A percentile compares a stretch with the other conserved stretches of the same genome.
Conservation (phyloP, 257 asterid genomes). For the Penstemon newberryi region DNA sequence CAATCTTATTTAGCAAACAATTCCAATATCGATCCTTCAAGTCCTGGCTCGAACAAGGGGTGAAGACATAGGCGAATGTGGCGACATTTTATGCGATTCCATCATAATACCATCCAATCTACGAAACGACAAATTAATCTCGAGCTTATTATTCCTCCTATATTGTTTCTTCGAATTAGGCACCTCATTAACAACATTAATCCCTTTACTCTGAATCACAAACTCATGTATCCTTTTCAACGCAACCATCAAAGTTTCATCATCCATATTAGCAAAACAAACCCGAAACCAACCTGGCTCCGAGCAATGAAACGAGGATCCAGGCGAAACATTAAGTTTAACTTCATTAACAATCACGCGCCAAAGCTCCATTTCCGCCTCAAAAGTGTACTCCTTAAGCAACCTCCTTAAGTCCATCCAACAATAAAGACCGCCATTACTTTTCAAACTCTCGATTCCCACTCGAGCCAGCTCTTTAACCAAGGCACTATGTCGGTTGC, state of each 20-base stretch:
- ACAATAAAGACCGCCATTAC: conserved; percentile 59
- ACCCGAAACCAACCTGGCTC: conserved; percentile 77
- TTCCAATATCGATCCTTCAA: conserved; percentile 17
- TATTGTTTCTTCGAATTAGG: conserved; percentile 39
- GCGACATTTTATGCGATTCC: conserved; percentile 47
- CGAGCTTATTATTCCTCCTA: conserved; percentile 48
- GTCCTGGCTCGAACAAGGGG: conserved; percentile 77
- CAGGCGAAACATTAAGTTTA: conserved; percentile 64
- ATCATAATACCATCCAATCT: conserved; percentile 54
- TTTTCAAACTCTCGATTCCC: conserved; percentile 44
- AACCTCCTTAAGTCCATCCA: conserved; percentile 67
- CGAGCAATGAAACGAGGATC: conserved; percentile 63
- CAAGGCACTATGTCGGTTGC: conserved; percentile 40
- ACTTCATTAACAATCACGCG: conserved; percentile 50
- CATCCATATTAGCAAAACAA: conserved; percentile 64
- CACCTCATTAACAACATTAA: conserved; percentile 11
- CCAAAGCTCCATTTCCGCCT: conserved; percentile 64
- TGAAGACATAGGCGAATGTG: conserved; percentile 82
- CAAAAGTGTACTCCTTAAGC: conserved; percentile 38
- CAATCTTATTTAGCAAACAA: conserved; percentile 14
- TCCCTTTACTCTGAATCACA: conserved; percentile 39
- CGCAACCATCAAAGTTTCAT: conserved; percentile 49
- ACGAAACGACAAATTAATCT: conserved; percentile 71
- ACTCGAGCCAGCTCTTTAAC: conserved; percentile 36
- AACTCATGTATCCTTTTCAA: conserved; percentile 53